phyloP scores from a whole-genome alignment of 768 basidiomycete genomes.

The Boletus coccyginus region DNA sequence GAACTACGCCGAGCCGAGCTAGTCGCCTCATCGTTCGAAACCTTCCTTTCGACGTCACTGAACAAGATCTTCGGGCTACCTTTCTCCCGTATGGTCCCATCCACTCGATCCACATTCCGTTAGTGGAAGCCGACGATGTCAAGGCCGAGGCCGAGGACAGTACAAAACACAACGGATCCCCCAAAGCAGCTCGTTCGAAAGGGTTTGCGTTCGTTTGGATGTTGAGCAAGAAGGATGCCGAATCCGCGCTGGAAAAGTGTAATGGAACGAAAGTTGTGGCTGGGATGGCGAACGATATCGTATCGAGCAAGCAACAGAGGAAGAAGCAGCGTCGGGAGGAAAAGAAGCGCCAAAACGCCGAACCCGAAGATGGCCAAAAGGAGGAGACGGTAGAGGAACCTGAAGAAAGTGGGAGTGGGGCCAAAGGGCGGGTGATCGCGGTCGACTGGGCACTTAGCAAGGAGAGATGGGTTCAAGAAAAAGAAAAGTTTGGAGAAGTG shows the following conservation, averaged over 20 bases:
- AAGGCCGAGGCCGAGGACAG: constrained; percentile 32
- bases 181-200: constrained; percentile 43
- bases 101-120: constrained; percentile 79
- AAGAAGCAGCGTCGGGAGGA: constrained; percentile 58
- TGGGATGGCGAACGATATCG: constrained; percentile 56
- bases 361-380: constrained; percentile 34
- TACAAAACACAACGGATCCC: constrained; percentile 10
- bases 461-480: constrained; percentile 84
- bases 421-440: constrained; percentile 66
- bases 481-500: constrained; percentile 47
- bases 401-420: constrained; percentile 33
- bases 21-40: constrained; percentile 91
- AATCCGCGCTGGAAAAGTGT: constrained; percentile 72
- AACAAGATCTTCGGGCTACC: constrained; percentile 78
- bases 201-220: constrained; percentile 98
- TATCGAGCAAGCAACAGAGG: constrained; percentile 63
- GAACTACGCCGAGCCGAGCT: constrained; percentile 59
- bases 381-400: constrained; percentile 36
- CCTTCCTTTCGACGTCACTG: constrained; percentile 77
- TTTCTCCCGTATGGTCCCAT: constrained; percentile 90
- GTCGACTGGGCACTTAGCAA: constrained; percentile 98
- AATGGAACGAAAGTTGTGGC: constrained; percentile 72
- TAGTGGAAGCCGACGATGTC: constrained; percentile 30
- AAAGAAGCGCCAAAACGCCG: constrained; percentile 38
- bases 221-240: constrained; percentile 80